Evolutionary conservation across 352 stramenopile species (phyloP), one percentile per base, ranked within the genome.

Genomic region (Pythium biforme): DNA sequence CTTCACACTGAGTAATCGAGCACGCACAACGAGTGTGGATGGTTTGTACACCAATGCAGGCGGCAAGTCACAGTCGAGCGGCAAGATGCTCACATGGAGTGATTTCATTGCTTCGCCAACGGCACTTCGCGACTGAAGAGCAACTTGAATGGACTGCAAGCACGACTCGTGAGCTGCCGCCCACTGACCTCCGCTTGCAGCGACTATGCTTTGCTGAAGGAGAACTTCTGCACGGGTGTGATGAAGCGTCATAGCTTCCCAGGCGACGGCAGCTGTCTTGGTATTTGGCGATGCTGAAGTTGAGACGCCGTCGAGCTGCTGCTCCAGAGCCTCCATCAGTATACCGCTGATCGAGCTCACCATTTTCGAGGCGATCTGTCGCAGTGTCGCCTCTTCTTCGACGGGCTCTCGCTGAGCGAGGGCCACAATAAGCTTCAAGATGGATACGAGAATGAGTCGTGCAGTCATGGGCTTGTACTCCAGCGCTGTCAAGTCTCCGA

Each of bases 321-420:
- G 11, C 12, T 55, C 37, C 4, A 60, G 22, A 0, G 55, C 29
- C 23, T 57, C 47, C 0, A 19, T 26, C 6, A 62, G 9, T 4
- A 65, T 33, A 5, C 7, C 17, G 9, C 6, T 19, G 41, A 64
- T 4, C 12, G 33, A 31, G 0, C 43, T 27, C 9, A 56, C 63
- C 12, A 57, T 23, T 40, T 62, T 64, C 23, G 45, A 62, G 15
- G 40, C 55, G 22, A 58, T 34, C 34, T 65, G 63, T 10, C 63
- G 29, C 4, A 70, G 61, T 4, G 72, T 39, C 31, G 52, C 55
- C 33, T 75, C 66, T 23, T 85, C 69, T 3, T 76, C 56, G 10
- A 87, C 62, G 10, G 59, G 0, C 55, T 84, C 83, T 12, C 55
- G 69, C 29, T 84, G 77, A 50, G 43, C 19, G 1, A 70, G 41